phyloP scores from a whole-genome alignment of 2,329 filamentous ascomycete species.

The Neophaeococcomyces mojaviensis region DNA sequence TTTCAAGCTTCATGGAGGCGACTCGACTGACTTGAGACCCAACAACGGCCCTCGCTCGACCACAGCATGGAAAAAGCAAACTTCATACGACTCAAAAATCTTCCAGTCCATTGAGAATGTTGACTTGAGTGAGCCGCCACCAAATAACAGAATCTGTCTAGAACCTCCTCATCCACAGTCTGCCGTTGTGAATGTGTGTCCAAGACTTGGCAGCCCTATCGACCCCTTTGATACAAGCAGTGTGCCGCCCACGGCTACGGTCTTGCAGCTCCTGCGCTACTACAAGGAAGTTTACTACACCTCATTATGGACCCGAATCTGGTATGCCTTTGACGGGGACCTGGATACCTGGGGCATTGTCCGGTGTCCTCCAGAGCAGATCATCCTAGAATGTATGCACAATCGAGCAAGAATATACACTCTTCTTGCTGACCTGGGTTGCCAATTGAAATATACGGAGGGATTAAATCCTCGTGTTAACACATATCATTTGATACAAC shows the following conservation, averaged over 20 bases:
- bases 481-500: background rate
- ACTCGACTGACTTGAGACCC: background rate
- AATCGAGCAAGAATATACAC: background rate
- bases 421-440: background rate
- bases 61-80: too few relatives aligned
- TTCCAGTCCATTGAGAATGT: too few relatives aligned
- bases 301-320: background rate
- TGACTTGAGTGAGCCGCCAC: too few relatives aligned
- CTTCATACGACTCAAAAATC: too few relatives aligned
- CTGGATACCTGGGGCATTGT: background rate
- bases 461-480: background rate
- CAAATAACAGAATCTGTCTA: too few relatives aligned
- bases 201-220: background rate
- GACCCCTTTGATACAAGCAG: background rate
- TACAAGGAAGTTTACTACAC: background rate
- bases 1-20: background rate
- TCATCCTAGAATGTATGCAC: constrained; percentile 3
- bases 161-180: background rate
- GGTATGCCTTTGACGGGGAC: background rate
- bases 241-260: background rate
- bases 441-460: background rate
- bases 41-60: background rate
- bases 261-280: background rate
- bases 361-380: background rate
- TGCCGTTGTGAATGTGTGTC: background rate